Base-by-base conservation (phyloP, 2,329 filamentous ascomycete species). In the Diaporthe vaccinii region DNA sequence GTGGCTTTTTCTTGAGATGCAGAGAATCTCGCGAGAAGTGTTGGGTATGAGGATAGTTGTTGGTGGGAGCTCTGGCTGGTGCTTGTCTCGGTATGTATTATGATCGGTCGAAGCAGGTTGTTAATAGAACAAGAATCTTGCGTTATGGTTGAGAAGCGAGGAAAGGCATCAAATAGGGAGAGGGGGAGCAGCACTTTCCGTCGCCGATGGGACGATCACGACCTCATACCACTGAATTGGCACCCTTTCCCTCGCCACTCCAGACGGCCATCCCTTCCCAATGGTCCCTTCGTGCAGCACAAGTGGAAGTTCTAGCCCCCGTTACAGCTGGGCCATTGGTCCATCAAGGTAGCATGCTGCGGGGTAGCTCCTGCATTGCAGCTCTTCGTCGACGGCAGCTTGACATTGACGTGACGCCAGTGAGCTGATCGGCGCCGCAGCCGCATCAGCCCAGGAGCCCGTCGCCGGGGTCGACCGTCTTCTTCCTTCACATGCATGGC, bases 211-310 rank as follows among this genome's bases (percentile, higher is more conserved):
- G 70, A 22, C 34, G 57, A 72, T 61, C 57, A 62, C 57, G 70
- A 72, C 55, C 57, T 61, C 70, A 72, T 62, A 14, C 2, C 70
- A 59, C 70, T 55, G 57, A n/a, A 31, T 15, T 72, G 44, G 70
- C 44, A 62, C n/a, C n/a, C 34, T 20, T 3, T 8, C 34, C 58
- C 15, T 62, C 49, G 71, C 58, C 49, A 65, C 71, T 9, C 14
- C 10, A 25, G 22, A 20, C 39, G 53, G 36, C 22, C 34, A 28
- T 34, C 25, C 46, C 55, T 51, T 62, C 57, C 70, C 70, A 53
- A 41, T 72, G 70, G 57, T 65, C 70, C 70, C 58, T 65, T 62
- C 12, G 44, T 72, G 70, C 70, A 62, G 55, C 44, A 53, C 12
- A 51, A 46, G 44, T n/a, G 57, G 34, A 62, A 44, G 31, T 25